Base-by-base conservation (phyloP, 768 basidiomycete species). In the Fistulinella prunicolor region DNA sequence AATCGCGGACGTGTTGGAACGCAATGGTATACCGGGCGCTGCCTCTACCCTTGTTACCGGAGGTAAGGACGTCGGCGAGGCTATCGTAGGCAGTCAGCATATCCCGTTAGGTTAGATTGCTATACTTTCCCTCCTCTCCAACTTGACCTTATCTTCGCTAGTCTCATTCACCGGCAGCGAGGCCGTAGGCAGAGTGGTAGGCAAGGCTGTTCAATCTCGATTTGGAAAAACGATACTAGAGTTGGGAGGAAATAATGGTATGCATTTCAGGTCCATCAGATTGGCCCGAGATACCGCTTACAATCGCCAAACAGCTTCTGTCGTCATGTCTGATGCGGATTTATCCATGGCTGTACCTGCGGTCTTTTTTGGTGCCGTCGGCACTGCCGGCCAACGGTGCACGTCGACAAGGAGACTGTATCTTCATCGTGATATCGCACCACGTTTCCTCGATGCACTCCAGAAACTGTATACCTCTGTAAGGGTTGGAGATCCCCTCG, bases 91-190 rank as follows among this genome's bases (percentile, higher is more conserved):
- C 54, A 88, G 83, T 64, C 62, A 66, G 29, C 76, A 81, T 24
- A 83, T 96, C 51, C 87, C 91, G 57, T 77, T 98, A 58, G 85
- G 91, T 90, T 66, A 60, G 68, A 52, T 19, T 9, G 46, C 45
- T 32, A 42, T 41, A 32, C 24, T 7, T 24, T 38, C 50, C 3
- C 39, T 38, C 38, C 24, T 22, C 29, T 49, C 47, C 35, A 43
- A 37, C 17, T 37, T 42, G 13, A 51, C 39, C 21, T 38, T 24
- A 26, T 44, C 22, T 24, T 36, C 40, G 34, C 21, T 46, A 94
- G 92, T 98, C 19, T 93, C 90, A 30, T 98, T 98, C 67, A 98
- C 95, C 3, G 95, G 95, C 4, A 93, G 89, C 60, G 95, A 98
- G 67, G 74, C 75, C 44, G 83, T 91, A 46, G 95, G 95, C 12